These are phyloP conservation scores for Kwoniella sp. DNA, from an alignment of 768 basidiomycete genomes.

Conservation along the genomic window DNA sequence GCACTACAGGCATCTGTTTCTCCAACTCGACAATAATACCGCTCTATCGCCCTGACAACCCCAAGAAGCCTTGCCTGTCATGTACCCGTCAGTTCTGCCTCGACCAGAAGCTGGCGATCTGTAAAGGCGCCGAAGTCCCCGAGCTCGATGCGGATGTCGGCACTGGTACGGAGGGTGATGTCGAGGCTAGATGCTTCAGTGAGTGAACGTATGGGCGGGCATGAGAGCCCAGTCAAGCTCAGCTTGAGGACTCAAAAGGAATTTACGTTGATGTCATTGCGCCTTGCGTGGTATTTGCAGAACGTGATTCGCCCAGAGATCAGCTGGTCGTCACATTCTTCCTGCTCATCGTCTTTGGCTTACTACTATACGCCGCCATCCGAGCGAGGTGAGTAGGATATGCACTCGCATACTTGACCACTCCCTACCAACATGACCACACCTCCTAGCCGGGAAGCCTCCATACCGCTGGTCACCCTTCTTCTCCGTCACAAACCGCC, in stretches of 20 bases:
- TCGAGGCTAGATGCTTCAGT: constrained; percentile 96
- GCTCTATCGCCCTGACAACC: constrained; percentile 76
- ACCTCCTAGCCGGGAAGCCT: not conserved
- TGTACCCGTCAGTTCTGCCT: constrained; percentile 96
- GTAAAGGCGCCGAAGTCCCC: constrained; percentile 63
- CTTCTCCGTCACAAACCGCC: no score
- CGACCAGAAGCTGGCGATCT: constrained; percentile 84
- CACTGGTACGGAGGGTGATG: constrained; percentile 92
- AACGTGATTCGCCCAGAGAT: constrained; percentile 93
- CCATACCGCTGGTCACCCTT: not conserved
- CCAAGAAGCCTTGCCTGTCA: constrained; percentile 84
- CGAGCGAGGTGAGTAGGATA: constrained; percentile 45
- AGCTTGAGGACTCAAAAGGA: no score
- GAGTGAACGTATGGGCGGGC: constrained; percentile 59
- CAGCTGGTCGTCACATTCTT: constrained; percentile 91
- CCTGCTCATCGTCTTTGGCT: constrained; percentile 80
- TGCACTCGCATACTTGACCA: no score
- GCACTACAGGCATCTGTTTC: constrained; percentile 79
- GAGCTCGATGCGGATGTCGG: constrained; percentile 89
- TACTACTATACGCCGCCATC: constrained; percentile 80
- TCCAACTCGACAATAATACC: constrained; percentile 83
- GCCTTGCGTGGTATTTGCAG: constrained; percentile 57
- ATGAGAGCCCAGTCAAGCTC: not conserved
- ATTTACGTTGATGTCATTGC: not conserved
- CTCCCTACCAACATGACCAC: not conserved